A percentile compares a stretch with the other conserved stretches of the same genome.
Conservation (phyloP, 1,284 basidiomycete species). For the Hemileia vastatrix region DNA sequence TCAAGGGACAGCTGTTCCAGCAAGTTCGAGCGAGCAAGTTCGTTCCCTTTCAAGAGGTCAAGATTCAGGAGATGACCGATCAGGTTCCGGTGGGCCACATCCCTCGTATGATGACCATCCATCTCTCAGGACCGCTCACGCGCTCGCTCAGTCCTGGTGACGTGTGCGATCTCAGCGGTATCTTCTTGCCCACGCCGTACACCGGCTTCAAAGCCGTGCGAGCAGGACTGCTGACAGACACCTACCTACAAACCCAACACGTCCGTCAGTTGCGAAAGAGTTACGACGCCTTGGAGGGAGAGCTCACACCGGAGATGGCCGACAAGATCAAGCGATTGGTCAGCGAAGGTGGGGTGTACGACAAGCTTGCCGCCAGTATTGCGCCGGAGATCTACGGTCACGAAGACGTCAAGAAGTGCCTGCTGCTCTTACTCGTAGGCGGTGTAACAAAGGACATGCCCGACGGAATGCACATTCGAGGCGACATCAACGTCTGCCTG, state of each 20-base stretch:
- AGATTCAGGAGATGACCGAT: conserved; percentile 99
- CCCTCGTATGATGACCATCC: conserved; percentile 91
- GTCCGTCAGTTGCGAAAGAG: conserved; percentile 94
- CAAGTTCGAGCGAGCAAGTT: conserved; percentile 95
- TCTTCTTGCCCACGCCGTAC: conserved; percentile 77
- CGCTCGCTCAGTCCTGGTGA: conserved; percentile 90
- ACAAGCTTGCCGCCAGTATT: conserved; percentile 62
- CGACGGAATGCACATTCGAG: conserved; percentile 97
- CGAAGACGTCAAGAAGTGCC: conserved; percentile 91
- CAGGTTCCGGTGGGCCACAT: conserved; percentile 99
- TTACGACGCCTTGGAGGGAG: conserved; percentile 88
- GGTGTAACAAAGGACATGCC: conserved; percentile 88
- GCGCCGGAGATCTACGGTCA: conserved; percentile 99
- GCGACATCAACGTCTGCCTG: conserved; percentile 91
- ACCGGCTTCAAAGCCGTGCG: conserved; percentile 77
- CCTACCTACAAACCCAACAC: conserved; percentile 84
- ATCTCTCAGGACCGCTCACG: conserved; percentile 80
- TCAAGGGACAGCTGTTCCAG: conserved; percentile 86
- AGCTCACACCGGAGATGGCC: conserved; percentile 73
- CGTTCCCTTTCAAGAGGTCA: conserved; percentile 95
- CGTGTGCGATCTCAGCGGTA: conserved; percentile 78
- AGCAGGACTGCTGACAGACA: conserved; percentile 91
- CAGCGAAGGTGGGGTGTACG: conserved; percentile 64
- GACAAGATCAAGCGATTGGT: conserved; percentile 61
- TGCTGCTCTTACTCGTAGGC: conserved; percentile 86